Base-by-base conservation (phyloP, 148 eudicot species). In the Arbutus unedo region DNA sequence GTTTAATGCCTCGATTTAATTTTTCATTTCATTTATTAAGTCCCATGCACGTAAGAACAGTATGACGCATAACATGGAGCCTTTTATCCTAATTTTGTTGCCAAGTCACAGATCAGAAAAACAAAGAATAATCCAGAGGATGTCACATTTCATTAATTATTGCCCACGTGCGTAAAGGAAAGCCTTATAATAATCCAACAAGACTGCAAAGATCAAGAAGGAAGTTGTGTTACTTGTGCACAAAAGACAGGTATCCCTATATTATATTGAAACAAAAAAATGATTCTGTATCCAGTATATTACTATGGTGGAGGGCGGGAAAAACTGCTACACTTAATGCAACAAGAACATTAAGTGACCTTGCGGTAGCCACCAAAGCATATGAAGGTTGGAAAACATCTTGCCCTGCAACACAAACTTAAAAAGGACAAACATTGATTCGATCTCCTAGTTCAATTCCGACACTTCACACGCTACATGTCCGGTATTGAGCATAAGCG, bases 381-480 rank as follows among this genome's bases (percentile, higher is more conserved):
- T 56, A 78, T 55, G 47, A 56, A 78, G 49, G 59, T 57, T 78
- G 49, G 56, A 78, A 9, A 78, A 19, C 62, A 78, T 31, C 68
- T 38, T 56, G 68, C 68, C 43, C 10, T 19, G 10, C n/a, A 75
- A 74, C 49, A 53, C 48, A 1, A 43, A 54, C 38, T 3, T 77
- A 25, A 53, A 25, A 53, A 21, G 19, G 47, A 31, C 5, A 13
- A 7, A 56, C 31, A 78, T 13, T 47, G 51, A 59, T 57, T 79
- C 6, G 4, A 3, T 48, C 45, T 21, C 18, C 57, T 48, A 16
- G 60, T 25, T 50, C 60, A 43, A 49, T 64, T n/a, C 11, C 13
- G 41, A 10, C 53, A 44, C 16, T 51, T 8, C 51, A 31, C 38
- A 31, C 38, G 19, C n/a, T 38, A 38, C 53, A 76, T 53, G 49